Percentiles rank a stretch among this genome's conserved stretches.
These are phyloP conservation scores for Arabidopsis suecica DNA, from an alignment of 345 rosid species.

Conservation along the genomic window DNA sequence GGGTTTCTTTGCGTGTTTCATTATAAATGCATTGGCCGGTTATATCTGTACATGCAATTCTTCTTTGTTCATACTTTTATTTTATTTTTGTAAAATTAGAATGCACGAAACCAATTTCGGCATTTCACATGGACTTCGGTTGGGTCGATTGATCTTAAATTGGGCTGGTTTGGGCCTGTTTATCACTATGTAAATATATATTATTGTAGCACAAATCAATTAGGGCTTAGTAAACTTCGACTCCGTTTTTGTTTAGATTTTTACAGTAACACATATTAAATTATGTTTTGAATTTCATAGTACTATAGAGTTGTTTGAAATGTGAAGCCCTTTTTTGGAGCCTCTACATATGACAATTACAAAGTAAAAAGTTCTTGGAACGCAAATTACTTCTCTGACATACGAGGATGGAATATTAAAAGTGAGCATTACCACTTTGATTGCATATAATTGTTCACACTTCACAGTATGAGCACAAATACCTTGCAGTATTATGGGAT, in stretches of 20 bases:
- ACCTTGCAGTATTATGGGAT: no score
- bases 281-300: no score
- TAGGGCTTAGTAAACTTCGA: background rate
- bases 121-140: background rate
- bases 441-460: no score
- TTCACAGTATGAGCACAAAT: no score
- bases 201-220: background rate
- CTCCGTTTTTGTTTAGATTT: no score
- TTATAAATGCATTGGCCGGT: conserved; percentile 22
- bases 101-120: background rate
- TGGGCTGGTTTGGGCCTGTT: background rate
- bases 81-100: background rate
- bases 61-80: background rate
- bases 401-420: no score
- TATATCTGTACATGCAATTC: conserved; percentile 14
- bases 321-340: no score
- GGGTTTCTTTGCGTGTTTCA: conserved; percentile 39
- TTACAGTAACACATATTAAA: background rate
- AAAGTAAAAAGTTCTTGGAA: no score
- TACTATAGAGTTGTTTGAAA: no score
- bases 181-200: background rate
- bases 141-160: background rate
- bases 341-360: no score
- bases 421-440: no score
- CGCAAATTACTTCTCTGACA: no score